Base-by-base conservation (phyloP, 257 asterid genomes). In the Solanum verrucosum region DNA sequence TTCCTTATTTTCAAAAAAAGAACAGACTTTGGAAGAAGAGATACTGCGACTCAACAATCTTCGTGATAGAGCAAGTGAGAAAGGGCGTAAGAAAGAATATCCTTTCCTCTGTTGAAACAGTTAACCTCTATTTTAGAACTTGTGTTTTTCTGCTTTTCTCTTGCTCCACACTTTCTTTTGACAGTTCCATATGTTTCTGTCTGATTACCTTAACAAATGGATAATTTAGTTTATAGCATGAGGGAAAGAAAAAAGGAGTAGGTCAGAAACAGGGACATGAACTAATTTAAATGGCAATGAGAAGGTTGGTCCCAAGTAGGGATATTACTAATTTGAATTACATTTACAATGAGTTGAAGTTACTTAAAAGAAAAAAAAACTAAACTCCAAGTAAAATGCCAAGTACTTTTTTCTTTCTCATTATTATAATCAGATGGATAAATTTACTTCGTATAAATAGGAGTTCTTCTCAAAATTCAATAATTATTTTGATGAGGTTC, bases 11-110 rank as follows among this genome's bases (percentile, higher is more conserved):
- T 74, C 1, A 5, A 37, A 37, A 35, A 74, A 74, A 21, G 31
- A 74, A 37, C 83, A 91, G 52, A 21, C 83, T 37, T 15, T 74
- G 56, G 52, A 74, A 74, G 83, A 74, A 37, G 94, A 92, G 89
- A 89, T 87, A 82, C 72, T 87, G 89, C 88, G 89, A 87, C 91
- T 92, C 34, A 89, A 87, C 89, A 91, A 89, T 88, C 93, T 92
- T 46, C 92, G 90, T 9, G 92, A 87, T 60, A 88, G 88, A 85
- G 94, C 93, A 84, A 91, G 88, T 88, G 93, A 90, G 83, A 88
- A 92, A 88, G 94, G 83, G 83, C 83, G 52, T 21, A 74, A 74
- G 52, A 74, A 37, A 74, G 83, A 74, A 37, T 35, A 74, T 74
- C 52, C 98, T 92, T 96, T 82, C 44, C 70, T 82, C 70, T 86